phyloP scores from a whole-genome alignment of 2,329 filamentous ascomycete species.

The Endothia cerciana region DNA sequence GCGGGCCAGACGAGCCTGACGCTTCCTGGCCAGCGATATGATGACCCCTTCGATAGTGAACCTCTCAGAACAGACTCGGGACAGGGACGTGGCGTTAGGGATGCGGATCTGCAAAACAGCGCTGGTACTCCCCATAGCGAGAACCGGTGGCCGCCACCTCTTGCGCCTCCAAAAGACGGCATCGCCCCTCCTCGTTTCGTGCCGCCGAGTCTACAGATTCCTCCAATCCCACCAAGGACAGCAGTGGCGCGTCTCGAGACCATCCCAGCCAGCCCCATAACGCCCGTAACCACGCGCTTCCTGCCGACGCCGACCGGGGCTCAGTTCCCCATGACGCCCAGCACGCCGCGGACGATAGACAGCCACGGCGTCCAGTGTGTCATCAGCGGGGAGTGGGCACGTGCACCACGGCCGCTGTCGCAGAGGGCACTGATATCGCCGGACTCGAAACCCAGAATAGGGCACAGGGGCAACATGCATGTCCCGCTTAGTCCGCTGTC shows the following conservation, averaged over 20 bases:
- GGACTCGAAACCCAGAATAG: conserved; percentile 1
- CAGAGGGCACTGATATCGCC: conserved; percentile 22
- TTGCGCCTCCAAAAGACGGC: conserved; percentile 3
- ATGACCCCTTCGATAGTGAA: not conserved
- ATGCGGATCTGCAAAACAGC: not conserved
- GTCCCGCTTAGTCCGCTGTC: conserved; percentile 10
- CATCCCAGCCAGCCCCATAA: conserved; percentile 7
- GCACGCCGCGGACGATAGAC: conserved; percentile 3
- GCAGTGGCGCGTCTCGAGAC: conserved; percentile 2
- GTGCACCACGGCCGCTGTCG: conserved; percentile 22
- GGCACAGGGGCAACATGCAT: not conserved
- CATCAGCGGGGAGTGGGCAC: conserved; percentile 12
- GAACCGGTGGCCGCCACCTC: not conserved
- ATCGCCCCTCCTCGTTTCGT: not conserved
- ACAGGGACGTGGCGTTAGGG: too few relatives aligned
- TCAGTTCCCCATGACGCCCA: not conserved
- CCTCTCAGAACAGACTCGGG: too few relatives aligned
- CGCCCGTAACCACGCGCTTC: not conserved
- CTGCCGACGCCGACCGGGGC: not conserved
- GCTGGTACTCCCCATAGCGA: not conserved
- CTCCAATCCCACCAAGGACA: not conserved
- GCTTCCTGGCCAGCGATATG: not conserved
- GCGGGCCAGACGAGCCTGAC: not conserved
- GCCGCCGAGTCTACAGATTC: not conserved
- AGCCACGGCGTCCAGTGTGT: conserved; percentile 3